Percentiles rank a stretch among this genome's conserved stretches.
phyloP scores from a whole-genome alignment of 495 filamentous ascomycete genomes.

The Aspergillus biplanus region DNA sequence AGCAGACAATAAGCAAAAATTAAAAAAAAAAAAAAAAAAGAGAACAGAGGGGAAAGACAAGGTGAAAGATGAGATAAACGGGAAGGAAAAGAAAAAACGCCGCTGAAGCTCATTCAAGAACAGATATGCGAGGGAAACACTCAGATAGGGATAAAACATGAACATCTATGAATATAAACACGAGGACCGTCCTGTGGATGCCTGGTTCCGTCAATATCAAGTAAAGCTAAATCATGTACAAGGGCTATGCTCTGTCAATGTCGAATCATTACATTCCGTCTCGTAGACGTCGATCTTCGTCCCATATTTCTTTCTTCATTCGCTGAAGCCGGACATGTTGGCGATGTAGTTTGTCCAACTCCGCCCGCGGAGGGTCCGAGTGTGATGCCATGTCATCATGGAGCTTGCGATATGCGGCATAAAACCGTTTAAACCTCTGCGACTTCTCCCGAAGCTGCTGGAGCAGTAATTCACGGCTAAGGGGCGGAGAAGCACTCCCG shows the following conservation, averaged over 20 bases:
- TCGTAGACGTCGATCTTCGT: constrained; percentile 41
- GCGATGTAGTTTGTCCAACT: constrained; percentile 59
- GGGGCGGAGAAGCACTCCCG: constrained; percentile 49
- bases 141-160: constrained; percentile 11
- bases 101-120: background rate
- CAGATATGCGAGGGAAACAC: constrained; percentile 17
- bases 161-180: constrained; percentile 9
- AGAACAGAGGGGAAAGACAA: too few relatives aligned
- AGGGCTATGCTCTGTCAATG: constrained; percentile 9
- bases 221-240: constrained; percentile 15
- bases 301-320: constrained; percentile 72
- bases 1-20: constrained; percentile 7
- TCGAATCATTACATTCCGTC: constrained; percentile 25
- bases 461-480: constrained; percentile 44
- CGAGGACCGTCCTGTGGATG: constrained; percentile 19
- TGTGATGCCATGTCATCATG: constrained; percentile 60
- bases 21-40: background rate
- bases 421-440: constrained; percentile 62
- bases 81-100: constrained; percentile 15
- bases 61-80: too few relatives aligned
- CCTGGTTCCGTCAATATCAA: constrained; percentile 16
- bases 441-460: constrained; percentile 57
- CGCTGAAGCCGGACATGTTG: constrained; percentile 62
- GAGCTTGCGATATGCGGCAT: constrained; percentile 64
- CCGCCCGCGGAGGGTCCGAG: constrained; percentile 55